Evolutionary conservation across 768 basidiomycete genomes (phyloP), one percentile per base, ranked within the genome.

Genomic region (Termitomyces heimii): DNA sequence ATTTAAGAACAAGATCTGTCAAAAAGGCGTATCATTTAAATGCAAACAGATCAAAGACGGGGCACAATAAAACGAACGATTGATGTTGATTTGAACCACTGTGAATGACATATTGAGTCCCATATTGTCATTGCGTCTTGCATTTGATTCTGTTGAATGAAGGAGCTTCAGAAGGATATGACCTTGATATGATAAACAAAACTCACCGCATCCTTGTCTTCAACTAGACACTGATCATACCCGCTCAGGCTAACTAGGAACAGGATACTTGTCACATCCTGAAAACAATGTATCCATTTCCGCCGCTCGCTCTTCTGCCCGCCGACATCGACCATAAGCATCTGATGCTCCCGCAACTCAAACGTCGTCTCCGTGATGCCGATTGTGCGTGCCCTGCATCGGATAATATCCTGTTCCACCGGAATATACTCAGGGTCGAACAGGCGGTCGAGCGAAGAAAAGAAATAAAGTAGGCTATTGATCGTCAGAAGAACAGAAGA

Each of bases 71-170:
- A 24, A 40, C 53, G 26, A 31, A 94, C 94, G 55, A 97, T 92
- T 10, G 92, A 94, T 0, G 94, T 95, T 61, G 89, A 83, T 72
- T 91, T 90, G 75, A 97, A 97, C 94, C 94, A 97, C 62, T 95
- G 93, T 10, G 93, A 95, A 70, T 97, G 93, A 73, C 93, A 95
- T 80, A 98, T 95, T 42, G 93, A 94, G 64, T 98, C 94, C 88
- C 94, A 98, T 50, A 98, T 92, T n/a, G 92, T 92, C 86, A 98
- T 89, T 1, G 94, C 92, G 62, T 98, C 94, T 76, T 95, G 91
- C 94, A 98, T 96, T 85, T 96, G 94, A 68, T 98, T 98, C 89
- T 94, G 65, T 7, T 31, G 35, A 26, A 24, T 12, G 3, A 12
- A 8, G 20, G 20, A 37, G 45, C 20, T 9, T 55, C 1, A 22